Percentiles rank a stretch among this genome's conserved stretches.
Conservation (phyloP, 345 rosid genomes). For the Cardamine chenopodiifolia region DNA sequence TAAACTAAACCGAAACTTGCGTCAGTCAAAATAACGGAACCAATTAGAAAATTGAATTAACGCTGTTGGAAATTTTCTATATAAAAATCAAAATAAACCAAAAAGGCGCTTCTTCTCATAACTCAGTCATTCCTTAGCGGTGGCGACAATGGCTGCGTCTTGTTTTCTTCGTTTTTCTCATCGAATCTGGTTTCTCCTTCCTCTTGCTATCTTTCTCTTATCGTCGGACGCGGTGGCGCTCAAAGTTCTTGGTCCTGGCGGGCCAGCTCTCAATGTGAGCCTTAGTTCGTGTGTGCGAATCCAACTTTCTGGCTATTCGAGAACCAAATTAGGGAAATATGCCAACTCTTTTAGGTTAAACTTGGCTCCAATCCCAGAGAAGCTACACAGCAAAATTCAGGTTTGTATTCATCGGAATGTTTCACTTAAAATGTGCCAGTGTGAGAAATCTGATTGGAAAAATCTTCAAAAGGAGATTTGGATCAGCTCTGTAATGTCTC, state of each 20-base stretch:
- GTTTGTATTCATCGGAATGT: constrained; percentile 84
- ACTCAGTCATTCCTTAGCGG: not conserved
- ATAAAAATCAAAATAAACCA: not conserved
- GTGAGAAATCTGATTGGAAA: constrained; percentile 77
- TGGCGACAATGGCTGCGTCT: constrained; percentile 29
- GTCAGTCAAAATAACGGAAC: not conserved
- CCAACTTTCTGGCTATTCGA: constrained; percentile 65
- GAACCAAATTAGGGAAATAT: constrained; percentile 65
- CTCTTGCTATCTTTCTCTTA: not conserved
- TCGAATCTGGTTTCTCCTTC: constrained; percentile 14
- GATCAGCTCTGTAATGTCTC: constrained; percentile 70
- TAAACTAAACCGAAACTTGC: constrained; percentile 11
- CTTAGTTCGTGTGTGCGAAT: constrained; percentile 74
- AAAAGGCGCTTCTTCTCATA: constrained; percentile 12
- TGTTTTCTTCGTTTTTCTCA: not conserved
- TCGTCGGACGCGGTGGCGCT: constrained; percentile 13
- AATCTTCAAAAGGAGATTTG: constrained; percentile 65
- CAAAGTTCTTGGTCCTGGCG: constrained; percentile 46
- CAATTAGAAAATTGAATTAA: not conserved
- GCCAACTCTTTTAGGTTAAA: constrained; percentile 60
- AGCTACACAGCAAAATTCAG: constrained; percentile 61
- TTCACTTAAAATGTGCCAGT: constrained; percentile 67
- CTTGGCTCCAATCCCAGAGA: constrained; percentile 66
- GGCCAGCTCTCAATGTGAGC: constrained; percentile 57
- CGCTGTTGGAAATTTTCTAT: not conserved